Evolutionary conservation across 1,139 yeast genomes (phyloP), one percentile per base, ranked within the genome.

Genomic region (Suhomyces maxii): DNA sequence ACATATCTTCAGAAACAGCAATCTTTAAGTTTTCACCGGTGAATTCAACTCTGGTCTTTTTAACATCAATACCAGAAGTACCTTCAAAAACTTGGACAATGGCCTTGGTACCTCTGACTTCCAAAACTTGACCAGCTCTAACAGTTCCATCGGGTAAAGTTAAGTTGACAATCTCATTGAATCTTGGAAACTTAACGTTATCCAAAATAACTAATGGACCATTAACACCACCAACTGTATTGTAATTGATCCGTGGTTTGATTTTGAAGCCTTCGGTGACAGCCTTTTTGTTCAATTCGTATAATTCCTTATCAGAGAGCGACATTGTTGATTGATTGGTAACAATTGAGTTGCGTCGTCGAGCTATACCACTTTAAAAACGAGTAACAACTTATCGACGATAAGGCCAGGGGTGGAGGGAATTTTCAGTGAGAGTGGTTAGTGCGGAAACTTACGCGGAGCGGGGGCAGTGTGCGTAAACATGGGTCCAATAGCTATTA

Each of bases 51-150:
- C 90, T 80, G 44, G 99, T 93, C 75, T 91, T 93, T 73, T 93
- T 90, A 53, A 95, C 98, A 76, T 95, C 99, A 60, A 91, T 87
- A 61, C 98, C 98, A 7, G 96, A 84, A 41, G 99, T 91, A 64
- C 99, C 99, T 76, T 93, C 98, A 64, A 93, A 93, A 47, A 93
- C 99, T 79, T 93, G 99, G 45, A 93, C 99, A 70, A 93, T 84
- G 44, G 99, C 99, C 64, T 95, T 86, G 62, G 88, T 83, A 50
- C 99, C 99, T 72, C 95, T 86, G 49, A 95, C 98, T 75, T 93
- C 99, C 63, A 93, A 82, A 37, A 93, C 99, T 74, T 93, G 99
- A 61, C 99, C 99, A 51, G 96, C 96, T 72, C 99, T 86, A 42
- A 76, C 73, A 32, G 93, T 72, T 8, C 99, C 99, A 66, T 95